Evolutionary conservation across 192 early-diverging fungal genomes (phyloP).

Genomic region (Gonapodya prolifera): DNA sequence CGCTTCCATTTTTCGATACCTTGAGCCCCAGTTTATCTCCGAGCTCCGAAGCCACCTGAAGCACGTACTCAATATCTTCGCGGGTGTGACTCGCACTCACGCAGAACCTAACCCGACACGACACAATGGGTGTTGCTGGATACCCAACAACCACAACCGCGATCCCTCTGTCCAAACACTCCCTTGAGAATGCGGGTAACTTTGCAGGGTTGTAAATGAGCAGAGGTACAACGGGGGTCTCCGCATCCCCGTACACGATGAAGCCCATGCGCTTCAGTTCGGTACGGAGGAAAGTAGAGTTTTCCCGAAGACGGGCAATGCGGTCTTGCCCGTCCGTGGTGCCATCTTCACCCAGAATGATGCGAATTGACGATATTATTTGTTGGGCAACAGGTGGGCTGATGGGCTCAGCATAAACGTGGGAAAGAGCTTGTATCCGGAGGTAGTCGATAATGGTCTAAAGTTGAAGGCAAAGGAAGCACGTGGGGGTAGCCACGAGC

Average conservation of each 20-base stretch:
- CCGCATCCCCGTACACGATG: conserved; percentile 70
- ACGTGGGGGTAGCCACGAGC: background rate
- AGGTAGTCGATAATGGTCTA: conserved; percentile 54
- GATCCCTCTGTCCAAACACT: conserved; percentile 74
- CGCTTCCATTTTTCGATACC: too few relatives aligned
- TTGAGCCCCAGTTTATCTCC: too few relatives aligned
- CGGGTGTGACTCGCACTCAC: conserved; percentile 86
- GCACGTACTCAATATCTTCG: conserved; percentile 55
- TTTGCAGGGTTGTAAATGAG: conserved; percentile 89
- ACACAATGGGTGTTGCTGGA: conserved; percentile 96
- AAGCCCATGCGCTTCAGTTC: conserved; percentile 74
- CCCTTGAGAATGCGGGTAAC: conserved; percentile 91
- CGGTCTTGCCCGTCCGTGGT: conserved; percentile 72
- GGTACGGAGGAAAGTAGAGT: conserved; percentile 70
- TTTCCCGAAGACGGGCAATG: conserved; percentile 74
- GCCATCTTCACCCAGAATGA: conserved; percentile 93
- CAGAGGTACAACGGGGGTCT: conserved; percentile 82
- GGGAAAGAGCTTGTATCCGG: conserved; percentile 63
- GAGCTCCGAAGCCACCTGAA: too few relatives aligned
- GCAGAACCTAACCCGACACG: conserved; percentile 87
- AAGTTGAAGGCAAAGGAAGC: background rate
- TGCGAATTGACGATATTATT: conserved; percentile 74
- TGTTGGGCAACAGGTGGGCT: conserved; percentile 76
- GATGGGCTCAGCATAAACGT: conserved; percentile 82
- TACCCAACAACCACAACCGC: conserved; percentile 95